A percentile compares a stretch with the other conserved stretches of the same genome.
phyloP scores from a whole-genome alignment of 129 eudicot genomes.

The Arctium lappa region DNA sequence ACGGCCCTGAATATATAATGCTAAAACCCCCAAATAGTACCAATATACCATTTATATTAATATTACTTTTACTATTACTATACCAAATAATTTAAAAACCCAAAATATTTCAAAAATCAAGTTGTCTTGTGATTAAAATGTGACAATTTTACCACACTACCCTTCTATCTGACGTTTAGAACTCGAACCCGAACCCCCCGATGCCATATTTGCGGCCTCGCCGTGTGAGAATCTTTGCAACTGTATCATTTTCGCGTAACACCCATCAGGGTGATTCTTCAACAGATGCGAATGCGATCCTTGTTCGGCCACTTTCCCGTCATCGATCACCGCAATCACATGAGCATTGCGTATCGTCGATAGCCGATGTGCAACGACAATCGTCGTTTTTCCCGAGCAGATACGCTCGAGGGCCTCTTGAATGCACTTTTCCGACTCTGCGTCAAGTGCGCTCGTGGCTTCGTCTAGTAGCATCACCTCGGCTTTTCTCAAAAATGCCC shows the following conservation, averaged over 20 bases:
- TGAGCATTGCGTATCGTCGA: slow-evolving; percentile 84
- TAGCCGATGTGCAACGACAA: slow-evolving; percentile 79
- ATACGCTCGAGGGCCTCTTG: slow-evolving; percentile 75
- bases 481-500: slow-evolving; percentile 79
- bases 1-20: background rate
- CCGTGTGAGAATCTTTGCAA: slow-evolving; percentile 73
- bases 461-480: slow-evolving; percentile 83
- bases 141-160: slow-evolving; percentile 16
- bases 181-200: slow-evolving; percentile 42
- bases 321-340: slow-evolving; percentile 78
- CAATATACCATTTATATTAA: slow-evolving; percentile 18
- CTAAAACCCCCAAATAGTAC: background rate
- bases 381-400: slow-evolving; percentile 74
- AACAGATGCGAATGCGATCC: slow-evolving; percentile 83
- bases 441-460: slow-evolving; percentile 92
- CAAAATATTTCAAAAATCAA: slow-evolving; percentile 20
- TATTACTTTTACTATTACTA: slow-evolving; percentile 22
- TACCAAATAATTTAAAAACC: slow-evolving; percentile 26
- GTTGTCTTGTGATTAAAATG: slow-evolving; percentile 27
- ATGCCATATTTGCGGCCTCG: slow-evolving; percentile 50
- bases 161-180: slow-evolving; percentile 49
- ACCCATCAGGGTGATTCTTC: slow-evolving; percentile 77
- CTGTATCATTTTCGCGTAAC: slow-evolving; percentile 86
- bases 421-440: slow-evolving; percentile 77
- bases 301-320: slow-evolving; percentile 85